These are phyloP conservation scores for Cryomyces minteri DNA, from an alignment of 495 filamentous ascomycete genomes.

Conservation along the genomic window DNA sequence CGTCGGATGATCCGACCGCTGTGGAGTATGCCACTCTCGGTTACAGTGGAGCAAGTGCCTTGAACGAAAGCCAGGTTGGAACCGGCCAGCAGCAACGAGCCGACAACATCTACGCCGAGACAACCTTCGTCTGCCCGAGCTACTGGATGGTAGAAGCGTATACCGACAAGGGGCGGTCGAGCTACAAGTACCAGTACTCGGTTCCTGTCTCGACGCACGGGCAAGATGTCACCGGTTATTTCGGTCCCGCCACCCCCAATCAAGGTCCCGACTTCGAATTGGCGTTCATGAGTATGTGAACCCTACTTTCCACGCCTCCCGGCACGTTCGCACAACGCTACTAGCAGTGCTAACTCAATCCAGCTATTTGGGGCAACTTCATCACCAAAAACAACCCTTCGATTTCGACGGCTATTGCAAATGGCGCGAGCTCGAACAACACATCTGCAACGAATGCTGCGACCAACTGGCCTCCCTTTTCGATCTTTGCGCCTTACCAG, in stretches of 20 bases:
- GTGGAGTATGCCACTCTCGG: slow-evolving; percentile 26
- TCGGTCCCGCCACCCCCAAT: slow-evolving; percentile 19
- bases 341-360: slow-evolving; percentile 4
- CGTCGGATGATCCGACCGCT: slow-evolving; percentile 8
- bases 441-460: slow-evolving; percentile 1
- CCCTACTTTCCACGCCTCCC: neutral
- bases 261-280: slow-evolving; percentile 17
- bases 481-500: slow-evolving; percentile 15
- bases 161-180: slow-evolving; percentile 11
- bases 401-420: slow-evolving; percentile 26
- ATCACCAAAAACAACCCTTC: slow-evolving; percentile 32
- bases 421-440: slow-evolving; percentile 4
- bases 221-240: slow-evolving; percentile 32
- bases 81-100: slow-evolving; percentile 33
- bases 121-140: slow-evolving; percentile 39
- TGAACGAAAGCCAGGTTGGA: slow-evolving; percentile 29
- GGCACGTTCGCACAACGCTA: neutral
- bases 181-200: slow-evolving; percentile 44
- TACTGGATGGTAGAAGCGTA: slow-evolving; percentile 47
- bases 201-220: slow-evolving; percentile 38
- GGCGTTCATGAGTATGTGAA: slow-evolving; percentile 14
- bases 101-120: slow-evolving; percentile 39
- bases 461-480: slow-evolving; percentile 19
- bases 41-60: slow-evolving; percentile 26
- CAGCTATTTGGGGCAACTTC: slow-evolving; percentile 32